Percentiles rank a stretch among this genome's conserved stretches.
Conservation (phyloP, 345 rosid genomes). For the Clarkia xantiana region DNA sequence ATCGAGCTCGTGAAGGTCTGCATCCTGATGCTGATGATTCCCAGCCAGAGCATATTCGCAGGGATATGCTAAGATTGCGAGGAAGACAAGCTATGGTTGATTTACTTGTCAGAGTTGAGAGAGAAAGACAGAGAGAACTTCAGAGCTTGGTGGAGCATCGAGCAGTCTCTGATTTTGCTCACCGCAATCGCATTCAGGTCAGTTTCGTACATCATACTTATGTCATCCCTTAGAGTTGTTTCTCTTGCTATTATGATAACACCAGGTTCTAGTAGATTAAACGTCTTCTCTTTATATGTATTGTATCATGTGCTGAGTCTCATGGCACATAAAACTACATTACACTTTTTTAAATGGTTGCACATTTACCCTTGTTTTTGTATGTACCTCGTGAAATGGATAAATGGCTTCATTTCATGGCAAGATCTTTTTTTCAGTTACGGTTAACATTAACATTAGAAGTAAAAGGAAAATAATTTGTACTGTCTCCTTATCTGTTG, state of each 20-base stretch:
- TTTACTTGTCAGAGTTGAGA: conserved; percentile 72
- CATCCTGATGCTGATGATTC: conserved; percentile 48
- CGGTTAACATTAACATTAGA: too few species aligned
- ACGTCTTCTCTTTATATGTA: not conserved
- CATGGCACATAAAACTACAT: too few species aligned
- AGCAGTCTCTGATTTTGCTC: conserved; percentile 97
- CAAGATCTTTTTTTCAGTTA: too few species aligned
- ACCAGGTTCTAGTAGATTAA: not conserved
- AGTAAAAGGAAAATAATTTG: too few species aligned
- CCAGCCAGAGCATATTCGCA: conserved; percentile 58
- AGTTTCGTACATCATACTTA: conserved; percentile 7
- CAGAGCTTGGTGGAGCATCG: conserved; percentile 88
- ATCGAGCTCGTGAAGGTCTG: conserved; percentile 36
- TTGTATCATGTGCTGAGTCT: too few species aligned
- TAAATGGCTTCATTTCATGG: too few species aligned
- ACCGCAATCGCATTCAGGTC: conserved; percentile 98
- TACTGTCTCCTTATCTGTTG: too few species aligned
- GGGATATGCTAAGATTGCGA: conserved; percentile 69
- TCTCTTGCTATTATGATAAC: not conserved
- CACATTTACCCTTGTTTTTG: too few species aligned
- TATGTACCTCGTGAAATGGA: too few species aligned
- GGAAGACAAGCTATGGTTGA: conserved; percentile 90
- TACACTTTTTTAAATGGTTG: too few species aligned
- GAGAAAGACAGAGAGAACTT: conserved; percentile 87
- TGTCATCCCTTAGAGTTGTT: conserved; percentile 1